These are phyloP conservation scores for Prosopis cineraria DNA, from an alignment of 306 rosid species.

Conservation along the genomic window DNA sequence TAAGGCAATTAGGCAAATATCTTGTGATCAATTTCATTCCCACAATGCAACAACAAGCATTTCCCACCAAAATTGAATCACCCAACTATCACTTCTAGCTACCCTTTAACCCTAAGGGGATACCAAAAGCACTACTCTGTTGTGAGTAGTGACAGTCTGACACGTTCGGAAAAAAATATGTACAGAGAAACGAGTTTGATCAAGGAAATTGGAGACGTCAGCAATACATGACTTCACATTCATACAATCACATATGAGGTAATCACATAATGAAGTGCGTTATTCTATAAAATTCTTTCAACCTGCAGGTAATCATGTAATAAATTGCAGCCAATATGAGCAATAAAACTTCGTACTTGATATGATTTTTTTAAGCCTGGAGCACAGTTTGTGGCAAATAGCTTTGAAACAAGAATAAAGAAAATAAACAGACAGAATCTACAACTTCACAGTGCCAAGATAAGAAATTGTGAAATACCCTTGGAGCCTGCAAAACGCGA, in stretches of 20 bases:
- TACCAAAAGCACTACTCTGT: background rate
- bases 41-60: background rate
- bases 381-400: background rate
- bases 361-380: background rate
- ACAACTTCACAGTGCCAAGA: background rate
- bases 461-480: slow-evolving; percentile 45
- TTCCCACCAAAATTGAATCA: background rate
- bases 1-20: background rate
- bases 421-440: background rate
- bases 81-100: background rate
- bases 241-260: background rate
- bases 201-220: background rate
- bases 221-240: background rate
- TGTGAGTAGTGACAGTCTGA: background rate
- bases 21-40: background rate
- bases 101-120: background rate
- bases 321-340: background rate
- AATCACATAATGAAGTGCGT: background rate
- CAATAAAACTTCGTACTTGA: background rate
- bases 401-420: background rate
- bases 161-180: background rate
- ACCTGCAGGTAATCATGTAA: background rate
- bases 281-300: background rate
- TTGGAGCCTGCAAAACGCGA: slow-evolving; percentile 84
- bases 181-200: background rate